Percentiles rank a stretch among this genome's conserved stretches.
phyloP scores from a whole-genome alignment of 2,329 filamentous ascomycete genomes.

The Ramichloridium luteum region DNA sequence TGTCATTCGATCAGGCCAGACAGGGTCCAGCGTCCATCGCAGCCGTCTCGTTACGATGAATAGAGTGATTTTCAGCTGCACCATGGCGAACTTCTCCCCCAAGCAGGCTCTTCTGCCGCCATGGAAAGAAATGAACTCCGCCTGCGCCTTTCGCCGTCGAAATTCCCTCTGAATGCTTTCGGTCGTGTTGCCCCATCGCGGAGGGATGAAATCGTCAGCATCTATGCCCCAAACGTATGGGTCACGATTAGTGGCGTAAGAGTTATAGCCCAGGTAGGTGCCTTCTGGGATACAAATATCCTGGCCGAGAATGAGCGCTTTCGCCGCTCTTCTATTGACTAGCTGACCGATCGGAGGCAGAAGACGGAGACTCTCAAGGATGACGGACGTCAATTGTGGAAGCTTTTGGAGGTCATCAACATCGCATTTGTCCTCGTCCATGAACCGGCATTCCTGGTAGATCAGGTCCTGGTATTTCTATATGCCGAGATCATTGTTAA shows the following conservation, averaged over 20 bases:
- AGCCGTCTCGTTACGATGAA: slow-evolving; percentile 1
- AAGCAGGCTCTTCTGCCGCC: slow-evolving; percentile 3
- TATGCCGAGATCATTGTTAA: no score
- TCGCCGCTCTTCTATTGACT: slow-evolving; percentile 4
- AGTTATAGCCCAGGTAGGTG: slow-evolving; percentile 5
- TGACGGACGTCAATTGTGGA: slow-evolving; percentile 3
- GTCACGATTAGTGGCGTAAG: slow-evolving; percentile 3
- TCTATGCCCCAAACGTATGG: slow-evolving; percentile 3
- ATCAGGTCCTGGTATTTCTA: slow-evolving; percentile 2
- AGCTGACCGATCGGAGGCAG: slow-evolving; percentile 4
- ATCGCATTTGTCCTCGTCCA: background rate
- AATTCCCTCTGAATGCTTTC: slow-evolving; percentile 1
- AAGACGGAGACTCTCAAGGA: slow-evolving; percentile 4
- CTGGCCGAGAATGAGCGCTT: slow-evolving; percentile 1
- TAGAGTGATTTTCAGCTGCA: slow-evolving; percentile 5
- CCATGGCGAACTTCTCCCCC: slow-evolving; percentile 3
- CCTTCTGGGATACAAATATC: slow-evolving; percentile 2
- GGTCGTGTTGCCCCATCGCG: slow-evolving; percentile 2
- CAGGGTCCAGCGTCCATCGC: slow-evolving; percentile 2
- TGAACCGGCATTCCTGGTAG: background rate
- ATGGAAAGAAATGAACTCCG: slow-evolving; percentile 5
- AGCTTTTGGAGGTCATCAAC: slow-evolving; percentile 2
- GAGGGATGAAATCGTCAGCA: slow-evolving; percentile 4
- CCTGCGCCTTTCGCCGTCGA: slow-evolving; percentile 3
- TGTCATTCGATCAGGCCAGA: slow-evolving; percentile 3